A percentile compares a stretch with the other conserved stretches of the same genome.
Evolutionary conservation across 2,329 filamentous ascomycete species (phyloP).

Genomic region (Hypomyces perniciosus): DNA sequence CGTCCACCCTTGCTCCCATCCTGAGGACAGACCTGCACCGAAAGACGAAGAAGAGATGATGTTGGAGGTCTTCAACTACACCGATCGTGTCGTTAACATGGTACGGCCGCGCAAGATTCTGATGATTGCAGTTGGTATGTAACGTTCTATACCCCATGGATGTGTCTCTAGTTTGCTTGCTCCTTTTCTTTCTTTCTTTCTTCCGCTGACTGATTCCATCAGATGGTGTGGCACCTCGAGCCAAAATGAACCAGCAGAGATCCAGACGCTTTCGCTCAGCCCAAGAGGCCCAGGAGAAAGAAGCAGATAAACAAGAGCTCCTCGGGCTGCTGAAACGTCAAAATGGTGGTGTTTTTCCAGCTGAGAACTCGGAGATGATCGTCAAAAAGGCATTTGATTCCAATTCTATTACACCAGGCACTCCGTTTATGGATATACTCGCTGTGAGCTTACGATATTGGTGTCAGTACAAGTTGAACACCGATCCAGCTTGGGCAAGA

Average conservation of each 20-base stretch:
- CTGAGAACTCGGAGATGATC: conserved; percentile 54
- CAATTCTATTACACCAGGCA: conserved; percentile 85
- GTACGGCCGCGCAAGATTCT: conserved; percentile 90
- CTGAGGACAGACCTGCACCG: conserved; percentile 85
- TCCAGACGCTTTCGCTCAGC: conserved; percentile 91
- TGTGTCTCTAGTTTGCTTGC: background rate
- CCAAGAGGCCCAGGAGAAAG: conserved; percentile 90
- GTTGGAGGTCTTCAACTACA: conserved; percentile 96
- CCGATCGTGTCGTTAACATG: conserved; percentile 98
- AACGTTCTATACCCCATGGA: background rate
- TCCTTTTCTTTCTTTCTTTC: background rate
- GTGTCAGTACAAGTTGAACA: conserved; percentile 96
- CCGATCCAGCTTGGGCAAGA: conserved; percentile 90
- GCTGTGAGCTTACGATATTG: conserved; percentile 88
- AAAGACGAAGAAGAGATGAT: conserved; percentile 99
- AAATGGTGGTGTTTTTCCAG: conserved; percentile 58
- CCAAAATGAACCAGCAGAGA: conserved; percentile 99
- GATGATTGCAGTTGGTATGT: conserved; percentile 90
- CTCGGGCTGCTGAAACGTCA: conserved; percentile 78
- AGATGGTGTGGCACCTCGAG: conserved; percentile 95
- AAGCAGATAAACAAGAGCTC: conserved; percentile 83
- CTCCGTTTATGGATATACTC: conserved; percentile 97
- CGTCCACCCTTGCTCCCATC: conserved; percentile 96
- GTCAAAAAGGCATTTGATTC: conserved; percentile 90
- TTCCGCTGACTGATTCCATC: background rate